Evolutionary conservation across 306 rosid species (phyloP), one percentile per base, ranked within the genome.

Genomic region (Cicer bijugum): DNA sequence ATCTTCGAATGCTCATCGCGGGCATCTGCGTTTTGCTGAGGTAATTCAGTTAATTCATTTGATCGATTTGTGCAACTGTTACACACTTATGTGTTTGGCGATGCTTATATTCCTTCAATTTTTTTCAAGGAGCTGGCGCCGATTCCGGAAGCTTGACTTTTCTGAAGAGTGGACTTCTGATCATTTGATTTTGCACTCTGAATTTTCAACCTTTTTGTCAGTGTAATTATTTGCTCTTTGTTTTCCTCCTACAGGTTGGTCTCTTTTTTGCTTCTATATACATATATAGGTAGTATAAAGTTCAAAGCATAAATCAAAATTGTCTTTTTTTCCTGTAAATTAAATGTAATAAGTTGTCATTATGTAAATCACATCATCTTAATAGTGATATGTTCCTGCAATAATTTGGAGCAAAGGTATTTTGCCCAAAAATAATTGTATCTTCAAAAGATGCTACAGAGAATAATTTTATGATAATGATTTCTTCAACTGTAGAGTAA

Each of bases 121-220:
- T 65, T 78, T 76, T 85, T 71, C 45, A 86, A 91, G 98, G 96
- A 82, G 37, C 73, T 65, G 40, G 59, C 87, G 40, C 77, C 96
- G 9, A 93, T 89, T 76, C 96, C 98, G 10, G 98, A 93, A 89
- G 89, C 86, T 64, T 93, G 80, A 82, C 59, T 28, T 62, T 71
- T 62, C 47, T 28, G 46, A 33, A 38, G 42, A 73, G 73, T 75
- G 52, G 67, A 66, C 83, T 61, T 53, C 35, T 37, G 61, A 78
- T 63, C 2, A 48, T 44, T 28, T 12, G 71, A 48, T 75, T 46
- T 46, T 68, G 17, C 73, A 45, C 55, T 28, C 71, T 75, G 60
- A 65, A 75, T 72, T 20, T 44, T 61, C 79, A 70, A 74, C 20
- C 4, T 0, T 15, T 67, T 72, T 67, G 28, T 23, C 12, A 12